These are phyloP conservation scores for Syzygium grande DNA, from an alignment of 345 rosid species.

Conservation along the genomic window DNA sequence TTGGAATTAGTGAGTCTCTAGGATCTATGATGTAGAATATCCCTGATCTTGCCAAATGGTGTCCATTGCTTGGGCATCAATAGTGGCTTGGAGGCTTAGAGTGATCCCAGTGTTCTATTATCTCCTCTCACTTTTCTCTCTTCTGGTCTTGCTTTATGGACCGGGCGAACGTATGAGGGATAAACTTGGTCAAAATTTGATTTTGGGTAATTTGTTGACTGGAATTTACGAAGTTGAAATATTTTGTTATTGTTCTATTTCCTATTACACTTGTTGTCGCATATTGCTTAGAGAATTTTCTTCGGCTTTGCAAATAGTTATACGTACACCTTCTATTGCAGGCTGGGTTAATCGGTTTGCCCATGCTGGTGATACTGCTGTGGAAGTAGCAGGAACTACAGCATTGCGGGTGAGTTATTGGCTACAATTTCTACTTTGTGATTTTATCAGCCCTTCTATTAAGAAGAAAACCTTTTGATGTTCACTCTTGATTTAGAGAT, in stretches of 20 bases:
- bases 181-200: not conserved
- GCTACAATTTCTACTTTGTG: not conserved
- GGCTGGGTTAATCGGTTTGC: conserved; percentile 99
- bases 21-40: not conserved
- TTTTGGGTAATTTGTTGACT: not conserved
- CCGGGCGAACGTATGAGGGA: not conserved
- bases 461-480: not conserved
- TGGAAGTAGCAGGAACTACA: conserved; percentile 83
- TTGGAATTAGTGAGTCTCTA: not conserved
- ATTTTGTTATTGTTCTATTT: not conserved
- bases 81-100: not conserved
- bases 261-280: not conserved
- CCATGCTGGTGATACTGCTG: conserved; percentile 82
- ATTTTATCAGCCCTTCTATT: not conserved
- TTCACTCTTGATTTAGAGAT: not conserved
- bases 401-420: conserved; percentile 57
- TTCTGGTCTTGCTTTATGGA: not conserved
- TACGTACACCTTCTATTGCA: conserved; percentile 17
- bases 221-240: not conserved
- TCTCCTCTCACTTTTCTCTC: not conserved
- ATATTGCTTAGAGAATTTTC: not conserved
- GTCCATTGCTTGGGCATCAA: not conserved
- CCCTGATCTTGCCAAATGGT: not conserved
- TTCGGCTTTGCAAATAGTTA: not conserved
- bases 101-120: not conserved